A percentile compares a stretch with the other conserved stretches of the same genome.
phyloP scores from a whole-genome alignment of 2,329 filamentous ascomycete species.

The Fusarium mangiferae region DNA sequence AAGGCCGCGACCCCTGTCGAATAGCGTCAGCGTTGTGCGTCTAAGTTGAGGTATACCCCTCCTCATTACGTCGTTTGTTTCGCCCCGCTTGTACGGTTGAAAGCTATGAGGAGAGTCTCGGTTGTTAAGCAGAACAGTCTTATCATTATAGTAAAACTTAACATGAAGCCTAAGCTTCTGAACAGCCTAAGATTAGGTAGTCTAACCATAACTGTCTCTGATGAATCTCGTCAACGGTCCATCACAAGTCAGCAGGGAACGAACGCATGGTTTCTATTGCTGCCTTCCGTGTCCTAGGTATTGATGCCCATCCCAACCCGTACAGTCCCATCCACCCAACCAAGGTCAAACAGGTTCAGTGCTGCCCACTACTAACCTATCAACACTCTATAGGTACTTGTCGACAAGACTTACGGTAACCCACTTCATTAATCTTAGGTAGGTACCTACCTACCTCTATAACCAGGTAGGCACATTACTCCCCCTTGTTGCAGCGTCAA shows the following conservation, averaged over 20 bases:
- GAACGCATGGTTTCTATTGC: conserved; percentile 28
- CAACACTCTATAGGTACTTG: not conserved
- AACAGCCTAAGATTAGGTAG: not conserved
- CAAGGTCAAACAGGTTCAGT: conserved; percentile 17
- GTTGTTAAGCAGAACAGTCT: conserved; percentile 1
- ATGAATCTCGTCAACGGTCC: not conserved
- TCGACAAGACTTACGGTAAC: conserved; percentile 5
- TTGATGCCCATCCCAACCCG: conserved; percentile 40
- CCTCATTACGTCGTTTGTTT: conserved; percentile 43
- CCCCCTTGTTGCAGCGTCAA: conserved; percentile 22
- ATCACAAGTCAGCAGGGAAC: conserved; percentile 20
- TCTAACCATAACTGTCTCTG: not conserved
- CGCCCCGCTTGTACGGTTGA: conserved; percentile 19
- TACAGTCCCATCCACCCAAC: conserved; percentile 27
- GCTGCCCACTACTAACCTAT: conserved; percentile 6
- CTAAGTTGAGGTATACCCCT: conserved; percentile 32
- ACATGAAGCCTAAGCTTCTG: not conserved
- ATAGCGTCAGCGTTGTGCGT: conserved; percentile 39
- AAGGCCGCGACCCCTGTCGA: conserved; percentile 25
- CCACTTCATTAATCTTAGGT: conserved; percentile 22
- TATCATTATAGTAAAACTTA: not conserved
- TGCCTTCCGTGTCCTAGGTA: conserved; percentile 25
- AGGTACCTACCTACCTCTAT: not conserved
- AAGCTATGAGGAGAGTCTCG: not conserved
- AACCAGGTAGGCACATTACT: not conserved